Base-by-base conservation (phyloP, 2,329 filamentous ascomycete genomes). In the Exophiala lecanii-corni region DNA sequence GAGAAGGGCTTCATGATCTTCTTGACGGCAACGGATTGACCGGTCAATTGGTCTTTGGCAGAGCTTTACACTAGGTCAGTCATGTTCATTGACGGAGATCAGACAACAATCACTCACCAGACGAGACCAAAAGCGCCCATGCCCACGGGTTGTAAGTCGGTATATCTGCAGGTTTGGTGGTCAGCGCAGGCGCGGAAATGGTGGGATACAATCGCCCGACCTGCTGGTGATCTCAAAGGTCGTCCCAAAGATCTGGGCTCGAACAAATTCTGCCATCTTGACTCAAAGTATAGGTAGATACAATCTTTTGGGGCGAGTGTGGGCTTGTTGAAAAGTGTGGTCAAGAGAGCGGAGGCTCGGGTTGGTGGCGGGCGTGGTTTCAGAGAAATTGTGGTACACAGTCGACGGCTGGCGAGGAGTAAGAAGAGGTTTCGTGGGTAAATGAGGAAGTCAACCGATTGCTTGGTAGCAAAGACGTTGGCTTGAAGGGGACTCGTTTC, bases 1-100 rank as follows among this genome's bases (percentile, higher is more conserved):
- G 89, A 96, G 71, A 98, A 98, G 7, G 92, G 92, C 75, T 97
- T 98, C 91, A 98, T 97, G 63, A 98, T 98, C 80, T 98, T 98
- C 79, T 98, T 98, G 65, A 98, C 89, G 47, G 92, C 92, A 50
- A 98, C 92, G 69, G 89, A 89, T 68, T 96, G 89, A 65, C 80
- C 86, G 48, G 92, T 97, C 69, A 98, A 88, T 73, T 97, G 89
- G 68, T 98, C 92, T 71, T 89, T 91, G 45, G 92, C 92, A 54
- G 92, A 97, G 71, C 91, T 97, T 64, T 57, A 51, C 28, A 41
- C 13, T 16, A n/a, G 23, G 44, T 51, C 30, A 51, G 17, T 13
- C 21, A 34, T n/a, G 12, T 4, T 16, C 34, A 20, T 19, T 7
- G n/a, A n/a, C n/a, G n/a, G n/a, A n/a, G n/a, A n/a, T n/a, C n/a